A percentile compares a stretch with the other conserved stretches of the same genome.
Evolutionary conservation across 2,329 filamentous ascomycete species (phyloP).

Genomic region (Fusarium albidum): DNA sequence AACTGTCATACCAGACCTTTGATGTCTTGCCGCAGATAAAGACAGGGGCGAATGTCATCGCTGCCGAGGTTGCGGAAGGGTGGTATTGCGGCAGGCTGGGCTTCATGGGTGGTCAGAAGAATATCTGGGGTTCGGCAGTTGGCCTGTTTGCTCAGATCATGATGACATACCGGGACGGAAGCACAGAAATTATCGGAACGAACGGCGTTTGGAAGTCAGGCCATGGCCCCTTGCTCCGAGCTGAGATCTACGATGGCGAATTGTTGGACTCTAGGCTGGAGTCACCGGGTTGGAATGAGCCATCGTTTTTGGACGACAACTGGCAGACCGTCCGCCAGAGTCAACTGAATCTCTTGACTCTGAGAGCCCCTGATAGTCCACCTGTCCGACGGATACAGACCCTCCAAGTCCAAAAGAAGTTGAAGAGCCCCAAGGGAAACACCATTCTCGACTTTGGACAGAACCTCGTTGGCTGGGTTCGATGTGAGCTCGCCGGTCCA

Average conservation of each 20-base stretch:
- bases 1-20: slow-evolving; percentile 60
- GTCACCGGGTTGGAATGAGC: slow-evolving; percentile 25
- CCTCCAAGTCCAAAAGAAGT: slow-evolving; percentile 32
- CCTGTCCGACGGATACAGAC: slow-evolving; percentile 52
- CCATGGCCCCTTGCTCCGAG: slow-evolving; percentile 44
- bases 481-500: slow-evolving; percentile 43
- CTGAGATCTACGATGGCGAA: slow-evolving; percentile 63
- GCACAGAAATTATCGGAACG: slow-evolving; percentile 40
- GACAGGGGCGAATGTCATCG: slow-evolving; percentile 21
- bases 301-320: background rate
- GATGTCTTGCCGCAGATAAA: slow-evolving; percentile 55
- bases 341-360: slow-evolving; percentile 37
- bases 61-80: slow-evolving; percentile 53
- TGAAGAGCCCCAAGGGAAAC: slow-evolving; percentile 43
- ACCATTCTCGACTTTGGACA: slow-evolving; percentile 63
- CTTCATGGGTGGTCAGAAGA: slow-evolving; percentile 34
- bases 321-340: slow-evolving; percentile 28
- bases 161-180: slow-evolving; percentile 45
- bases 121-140: slow-evolving; percentile 50
- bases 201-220: slow-evolving; percentile 50
- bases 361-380: slow-evolving; percentile 46
- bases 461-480: slow-evolving; percentile 62
- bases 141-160: slow-evolving; percentile 51
- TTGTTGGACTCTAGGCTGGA: slow-evolving; percentile 52
- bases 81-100: slow-evolving; percentile 56